Percentiles rank a stretch among this genome's conserved stretches.
phyloP scores from a whole-genome alignment of 768 basidiomycete genomes.

The Calocybe gangraenosa region DNA sequence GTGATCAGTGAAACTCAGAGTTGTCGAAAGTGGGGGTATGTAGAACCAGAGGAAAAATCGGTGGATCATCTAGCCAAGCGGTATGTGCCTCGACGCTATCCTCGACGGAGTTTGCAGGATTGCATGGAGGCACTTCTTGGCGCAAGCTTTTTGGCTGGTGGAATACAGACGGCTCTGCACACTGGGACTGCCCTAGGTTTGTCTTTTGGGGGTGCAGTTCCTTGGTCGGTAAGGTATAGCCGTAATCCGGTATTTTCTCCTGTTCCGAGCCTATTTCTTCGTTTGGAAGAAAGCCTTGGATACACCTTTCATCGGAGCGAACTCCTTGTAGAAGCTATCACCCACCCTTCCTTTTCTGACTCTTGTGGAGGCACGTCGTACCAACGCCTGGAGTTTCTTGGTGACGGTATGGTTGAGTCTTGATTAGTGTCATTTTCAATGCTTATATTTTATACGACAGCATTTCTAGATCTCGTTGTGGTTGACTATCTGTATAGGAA shows the following conservation, averaged over 20 bases:
- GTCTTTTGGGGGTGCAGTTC: slow-evolving; percentile 65
- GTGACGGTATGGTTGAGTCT: slow-evolving; percentile 62
- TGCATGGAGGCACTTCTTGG: slow-evolving; percentile 87
- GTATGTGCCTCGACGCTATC: slow-evolving; percentile 43
- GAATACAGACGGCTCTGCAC: slow-evolving; percentile 62
- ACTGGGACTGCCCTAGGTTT: slow-evolving; percentile 64
- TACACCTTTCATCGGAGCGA: slow-evolving; percentile 65
- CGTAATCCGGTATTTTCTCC: slow-evolving; percentile 25
- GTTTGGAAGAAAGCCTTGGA: slow-evolving; percentile 60
- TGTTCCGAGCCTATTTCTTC: slow-evolving; percentile 43
- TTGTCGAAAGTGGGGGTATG: slow-evolving; percentile 56
- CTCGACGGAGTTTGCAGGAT: slow-evolving; percentile 75
- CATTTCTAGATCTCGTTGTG: slow-evolving; percentile 69
- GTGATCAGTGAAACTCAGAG: slow-evolving; percentile 57
- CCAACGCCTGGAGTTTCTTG: slow-evolving; percentile 84
- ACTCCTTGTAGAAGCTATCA: slow-evolving; percentile 74
- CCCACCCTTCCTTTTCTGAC: slow-evolving; percentile 72
- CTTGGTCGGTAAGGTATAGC: slow-evolving; percentile 63
- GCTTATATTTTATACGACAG: slow-evolving; percentile 30
- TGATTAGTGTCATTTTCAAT: background rate
- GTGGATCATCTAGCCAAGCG: slow-evolving; percentile 19
- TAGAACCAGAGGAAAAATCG: slow-evolving; percentile 33
- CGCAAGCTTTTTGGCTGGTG: slow-evolving; percentile 70
- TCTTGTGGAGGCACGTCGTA: slow-evolving; percentile 57
- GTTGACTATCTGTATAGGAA: slow-evolving; percentile 66